Percentiles rank a stretch among this genome's conserved stretches.
phyloP scores from a whole-genome alignment of 2,329 filamentous ascomycete genomes.

The Hymenoscyphus repandus region DNA sequence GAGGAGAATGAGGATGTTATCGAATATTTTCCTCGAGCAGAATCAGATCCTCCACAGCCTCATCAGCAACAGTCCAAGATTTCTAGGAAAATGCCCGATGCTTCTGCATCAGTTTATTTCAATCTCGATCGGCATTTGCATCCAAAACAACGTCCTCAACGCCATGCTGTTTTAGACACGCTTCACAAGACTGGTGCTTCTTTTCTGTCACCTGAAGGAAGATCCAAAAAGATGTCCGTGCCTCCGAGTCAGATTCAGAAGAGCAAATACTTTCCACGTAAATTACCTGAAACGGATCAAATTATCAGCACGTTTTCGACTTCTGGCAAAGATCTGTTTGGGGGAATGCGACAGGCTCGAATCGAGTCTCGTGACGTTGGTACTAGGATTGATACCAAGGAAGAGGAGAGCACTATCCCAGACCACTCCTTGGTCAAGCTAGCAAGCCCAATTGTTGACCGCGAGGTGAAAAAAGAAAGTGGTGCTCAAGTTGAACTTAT shows the following conservation, averaged over 20 bases:
- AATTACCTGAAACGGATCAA: background rate
- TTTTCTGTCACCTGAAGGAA: too few relatives aligned
- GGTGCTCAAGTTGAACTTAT: too few relatives aligned
- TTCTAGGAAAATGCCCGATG: background rate
- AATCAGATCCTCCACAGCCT: background rate
- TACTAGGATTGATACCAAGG: background rate
- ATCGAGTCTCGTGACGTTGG: background rate
- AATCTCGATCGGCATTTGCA: background rate
- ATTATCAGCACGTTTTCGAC: background rate
- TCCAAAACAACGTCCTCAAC: background rate
- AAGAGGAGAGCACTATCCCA: background rate
- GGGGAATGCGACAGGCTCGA: background rate
- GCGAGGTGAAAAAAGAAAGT: too few relatives aligned
- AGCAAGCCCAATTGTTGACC: too few relatives aligned
- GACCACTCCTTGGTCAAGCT: background rate
- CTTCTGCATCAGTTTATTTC: background rate
- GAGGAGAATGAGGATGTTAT: slow-evolving; percentile 16
- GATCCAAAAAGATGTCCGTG: too few relatives aligned
- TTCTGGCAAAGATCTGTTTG: background rate
- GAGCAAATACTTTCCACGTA: background rate
- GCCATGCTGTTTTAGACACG: background rate
- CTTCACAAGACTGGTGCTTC: background rate
- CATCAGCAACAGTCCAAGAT: background rate
- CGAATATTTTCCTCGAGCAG: slow-evolving; percentile 10
- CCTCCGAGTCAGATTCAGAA: background rate